These are phyloP conservation scores for Fusarium napiforme DNA, from an alignment of 2,329 filamentous ascomycete species.

Conservation along the genomic window DNA sequence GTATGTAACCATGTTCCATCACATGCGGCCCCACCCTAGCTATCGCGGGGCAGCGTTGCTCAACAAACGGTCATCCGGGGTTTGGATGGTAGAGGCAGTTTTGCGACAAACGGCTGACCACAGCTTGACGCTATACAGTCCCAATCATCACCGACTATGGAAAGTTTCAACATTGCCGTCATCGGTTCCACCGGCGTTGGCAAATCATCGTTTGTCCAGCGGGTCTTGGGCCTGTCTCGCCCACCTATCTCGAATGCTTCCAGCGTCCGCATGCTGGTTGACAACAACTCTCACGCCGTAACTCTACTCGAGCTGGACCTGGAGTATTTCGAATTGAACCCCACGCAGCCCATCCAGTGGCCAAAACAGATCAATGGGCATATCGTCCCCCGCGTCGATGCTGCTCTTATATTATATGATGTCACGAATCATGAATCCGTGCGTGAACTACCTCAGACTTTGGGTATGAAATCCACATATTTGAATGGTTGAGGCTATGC, in stretches of 20 bases:
- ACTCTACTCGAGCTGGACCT: slow-evolving; percentile 74
- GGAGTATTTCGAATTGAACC: slow-evolving; percentile 71
- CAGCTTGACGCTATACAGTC: slow-evolving; percentile 45
- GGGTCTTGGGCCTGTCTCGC: slow-evolving; percentile 65
- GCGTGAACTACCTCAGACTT: slow-evolving; percentile 75
- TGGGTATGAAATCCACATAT: slow-evolving; percentile 66
- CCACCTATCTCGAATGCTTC: slow-evolving; percentile 66
- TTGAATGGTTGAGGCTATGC: not conserved
- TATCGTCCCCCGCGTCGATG: slow-evolving; percentile 80
- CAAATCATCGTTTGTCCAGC: slow-evolving; percentile 75
- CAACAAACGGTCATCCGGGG: not conserved
- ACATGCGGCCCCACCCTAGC: slow-evolving; percentile 32
- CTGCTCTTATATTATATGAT: slow-evolving; percentile 88
- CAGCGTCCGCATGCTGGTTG: slow-evolving; percentile 67
- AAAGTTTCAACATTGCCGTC: slow-evolving; percentile 72
- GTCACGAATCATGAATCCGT: slow-evolving; percentile 82
- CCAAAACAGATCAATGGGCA: slow-evolving; percentile 76
- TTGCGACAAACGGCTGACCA: slow-evolving; percentile 43
- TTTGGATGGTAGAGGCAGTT: slow-evolving; percentile 3
- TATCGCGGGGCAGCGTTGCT: slow-evolving; percentile 40
- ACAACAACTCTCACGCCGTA: slow-evolving; percentile 67
- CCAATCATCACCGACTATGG: slow-evolving; percentile 57
- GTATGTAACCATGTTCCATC: slow-evolving; percentile 49
- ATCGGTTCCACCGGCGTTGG: slow-evolving; percentile 74
- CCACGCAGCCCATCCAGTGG: slow-evolving; percentile 69